Conservation (phyloP, 1,284 basidiomycete species). For the Moniliella sp. region DNA sequence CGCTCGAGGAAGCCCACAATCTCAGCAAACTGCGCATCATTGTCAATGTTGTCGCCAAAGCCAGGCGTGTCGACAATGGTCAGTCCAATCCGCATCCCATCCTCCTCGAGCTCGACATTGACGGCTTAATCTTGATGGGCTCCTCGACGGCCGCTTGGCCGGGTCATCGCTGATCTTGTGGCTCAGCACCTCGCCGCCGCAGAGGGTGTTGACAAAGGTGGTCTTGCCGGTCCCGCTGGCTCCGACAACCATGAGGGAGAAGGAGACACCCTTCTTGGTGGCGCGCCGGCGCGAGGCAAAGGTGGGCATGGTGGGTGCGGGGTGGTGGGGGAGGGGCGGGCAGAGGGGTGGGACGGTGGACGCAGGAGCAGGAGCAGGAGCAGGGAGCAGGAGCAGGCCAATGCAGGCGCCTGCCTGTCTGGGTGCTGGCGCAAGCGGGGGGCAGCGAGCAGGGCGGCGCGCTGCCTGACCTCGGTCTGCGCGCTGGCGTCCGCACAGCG, state of each 20-base stretch:
- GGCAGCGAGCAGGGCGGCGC: too few relatives aligned
- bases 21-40: slow-evolving; percentile 76
- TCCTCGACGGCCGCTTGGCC: slow-evolving; percentile 76
- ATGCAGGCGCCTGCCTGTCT: too few relatives aligned
- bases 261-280: slow-evolving; percentile 33
- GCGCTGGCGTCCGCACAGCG: too few relatives aligned
- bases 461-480: too few relatives aligned
- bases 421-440: too few relatives aligned
- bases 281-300: slow-evolving; percentile 25
- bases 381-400: too few relatives aligned
- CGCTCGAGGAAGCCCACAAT: slow-evolving; percentile 91
- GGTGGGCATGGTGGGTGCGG: too few relatives aligned
- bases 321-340: too few relatives aligned
- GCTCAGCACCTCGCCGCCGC: slow-evolving; percentile 34
- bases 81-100: slow-evolving; percentile 86
- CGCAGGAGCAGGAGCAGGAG: too few relatives aligned
- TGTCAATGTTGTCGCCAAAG: slow-evolving; percentile 96
- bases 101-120: slow-evolving; percentile 63
- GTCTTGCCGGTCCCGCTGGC: slow-evolving; percentile 30
- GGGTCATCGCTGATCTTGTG: slow-evolving; percentile 68
- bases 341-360: too few relatives aligned
- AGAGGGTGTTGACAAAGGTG: slow-evolving; percentile 30
- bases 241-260: slow-evolving; percentile 34
- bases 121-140: slow-evolving; percentile 65
- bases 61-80: slow-evolving; percentile 97